Conservation (phyloP, 176 grass and related monocot species). For the Cenchrus fungigraminus region DNA sequence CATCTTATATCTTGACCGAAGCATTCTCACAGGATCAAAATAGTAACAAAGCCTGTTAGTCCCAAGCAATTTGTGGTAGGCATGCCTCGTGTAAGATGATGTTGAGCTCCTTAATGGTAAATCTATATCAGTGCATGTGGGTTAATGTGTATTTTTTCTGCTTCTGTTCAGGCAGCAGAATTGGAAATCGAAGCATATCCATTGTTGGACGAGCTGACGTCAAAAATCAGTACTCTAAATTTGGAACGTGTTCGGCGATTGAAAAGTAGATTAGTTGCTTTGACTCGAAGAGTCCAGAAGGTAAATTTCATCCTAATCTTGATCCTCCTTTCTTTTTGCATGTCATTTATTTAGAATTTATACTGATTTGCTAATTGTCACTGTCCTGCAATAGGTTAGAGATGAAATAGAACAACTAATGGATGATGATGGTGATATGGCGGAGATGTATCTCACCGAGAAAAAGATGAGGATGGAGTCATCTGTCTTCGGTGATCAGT, state of each 20-base stretch:
- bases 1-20: not conserved
- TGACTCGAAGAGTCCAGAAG: slow-evolving; percentile 97
- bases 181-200: slow-evolving; percentile 98
- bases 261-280: slow-evolving; percentile 90
- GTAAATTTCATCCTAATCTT: slow-evolving; percentile 33
- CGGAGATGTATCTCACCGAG: slow-evolving; percentile 94
- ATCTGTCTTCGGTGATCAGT: slow-evolving; percentile 76
- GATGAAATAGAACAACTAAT: slow-evolving; percentile 99
- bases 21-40: not conserved
- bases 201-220: slow-evolving; percentile 92
- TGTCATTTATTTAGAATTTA: not conserved
- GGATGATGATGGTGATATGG: slow-evolving; percentile 99
- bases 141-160: slow-evolving; percentile 33
- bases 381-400: slow-evolving; percentile 70
- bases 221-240: slow-evolving; percentile 93
- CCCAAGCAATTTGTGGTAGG: not conserved
- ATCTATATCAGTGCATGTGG: slow-evolving; percentile 14
- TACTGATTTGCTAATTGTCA: not conserved
- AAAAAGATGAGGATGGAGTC: slow-evolving; percentile 84
- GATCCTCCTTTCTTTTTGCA: not conserved
- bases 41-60: no score
- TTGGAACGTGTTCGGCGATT: slow-evolving; percentile 83
- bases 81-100: slow-evolving; percentile 19
- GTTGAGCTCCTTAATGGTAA: not conserved
- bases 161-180: slow-evolving; percentile 67